phyloP scores from a whole-genome alignment of 495 filamentous ascomycete genomes.

The Tuber aestivum region DNA sequence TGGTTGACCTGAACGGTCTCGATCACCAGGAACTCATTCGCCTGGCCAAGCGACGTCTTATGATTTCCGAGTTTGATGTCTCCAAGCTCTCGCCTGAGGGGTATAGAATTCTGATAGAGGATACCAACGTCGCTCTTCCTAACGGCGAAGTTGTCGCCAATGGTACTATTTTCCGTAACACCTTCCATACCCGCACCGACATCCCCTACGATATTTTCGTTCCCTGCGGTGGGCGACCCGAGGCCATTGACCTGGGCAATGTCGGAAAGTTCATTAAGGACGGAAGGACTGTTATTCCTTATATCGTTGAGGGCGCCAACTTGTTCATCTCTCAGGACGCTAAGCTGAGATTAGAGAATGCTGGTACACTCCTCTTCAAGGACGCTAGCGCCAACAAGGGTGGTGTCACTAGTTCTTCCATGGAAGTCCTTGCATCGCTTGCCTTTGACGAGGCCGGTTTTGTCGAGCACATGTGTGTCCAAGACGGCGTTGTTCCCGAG shows the following conservation, averaged over 20 bases:
- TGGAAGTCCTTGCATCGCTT: slow-evolving; percentile 89
- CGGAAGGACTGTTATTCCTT: slow-evolving; percentile 77
- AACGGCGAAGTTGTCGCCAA: slow-evolving; percentile 80
- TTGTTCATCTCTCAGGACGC: slow-evolving; percentile 98
- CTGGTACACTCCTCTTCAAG: slow-evolving; percentile 91
- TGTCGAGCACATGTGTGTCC: slow-evolving; percentile 86
- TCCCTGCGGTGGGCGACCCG: slow-evolving; percentile 91
- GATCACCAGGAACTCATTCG: slow-evolving; percentile 75
- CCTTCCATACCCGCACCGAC: slow-evolving; percentile 78
- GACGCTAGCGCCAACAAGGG: slow-evolving; percentile 98
- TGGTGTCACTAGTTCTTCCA: slow-evolving; percentile 94
- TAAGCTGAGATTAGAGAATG: slow-evolving; percentile 87
- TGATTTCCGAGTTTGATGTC: slow-evolving; percentile 82
- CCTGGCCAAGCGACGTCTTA: slow-evolving; percentile 77
- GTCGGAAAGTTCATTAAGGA: slow-evolving; percentile 78
- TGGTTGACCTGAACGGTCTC: slow-evolving; percentile 85
- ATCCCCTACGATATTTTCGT: slow-evolving; percentile 82
- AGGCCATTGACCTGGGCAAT: slow-evolving; percentile 87
- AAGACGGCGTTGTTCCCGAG: slow-evolving; percentile 68
- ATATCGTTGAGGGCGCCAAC: slow-evolving; percentile 96
- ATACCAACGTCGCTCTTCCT: slow-evolving; percentile 77
- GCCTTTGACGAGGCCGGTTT: slow-evolving; percentile 88
- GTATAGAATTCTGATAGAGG: slow-evolving; percentile 89
- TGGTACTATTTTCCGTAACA: slow-evolving; percentile 93
- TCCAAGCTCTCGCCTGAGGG: slow-evolving; percentile 80